Evolutionary conservation across 139 green algal species (phyloP).

Genomic region (Micromonas commoda): DNA sequence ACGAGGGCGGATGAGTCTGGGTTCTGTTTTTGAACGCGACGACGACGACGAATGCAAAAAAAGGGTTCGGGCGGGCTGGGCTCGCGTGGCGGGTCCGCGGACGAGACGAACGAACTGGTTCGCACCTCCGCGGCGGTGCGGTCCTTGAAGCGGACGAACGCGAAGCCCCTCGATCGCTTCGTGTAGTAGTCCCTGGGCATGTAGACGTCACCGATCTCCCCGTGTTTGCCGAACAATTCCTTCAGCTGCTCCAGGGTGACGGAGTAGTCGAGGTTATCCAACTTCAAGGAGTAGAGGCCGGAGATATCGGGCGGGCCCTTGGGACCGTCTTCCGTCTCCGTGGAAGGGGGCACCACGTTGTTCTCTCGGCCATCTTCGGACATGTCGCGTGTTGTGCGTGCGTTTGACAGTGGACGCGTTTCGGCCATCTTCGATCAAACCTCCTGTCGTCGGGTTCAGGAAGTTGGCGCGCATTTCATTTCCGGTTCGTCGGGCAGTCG

Average conservation of each 20-base stretch:
- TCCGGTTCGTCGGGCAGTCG: not conserved
- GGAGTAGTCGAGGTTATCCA: slow-evolving; percentile 6
- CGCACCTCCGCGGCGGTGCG: slow-evolving; percentile 5
- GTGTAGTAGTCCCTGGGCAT: not conserved
- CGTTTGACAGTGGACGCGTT: not conserved
- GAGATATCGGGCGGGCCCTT: slow-evolving; percentile 7
- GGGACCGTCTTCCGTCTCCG: not conserved
- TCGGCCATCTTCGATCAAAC: not conserved
- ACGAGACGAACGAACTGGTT: no score
- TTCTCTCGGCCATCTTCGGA: not conserved
- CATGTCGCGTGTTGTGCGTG: not conserved
- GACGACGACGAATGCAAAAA: no score
- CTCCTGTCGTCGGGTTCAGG: not conserved
- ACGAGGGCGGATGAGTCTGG: not conserved
- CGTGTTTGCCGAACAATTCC: not conserved
- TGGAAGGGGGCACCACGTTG: not conserved
- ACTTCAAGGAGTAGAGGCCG: slow-evolving; percentile 3
- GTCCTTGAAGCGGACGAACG: slow-evolving; percentile 21
- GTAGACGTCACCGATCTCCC: slow-evolving; percentile 28
- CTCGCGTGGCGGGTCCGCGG: no score
- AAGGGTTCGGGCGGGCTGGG: no score
- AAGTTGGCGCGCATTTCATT: no score
- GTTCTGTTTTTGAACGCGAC: no score
- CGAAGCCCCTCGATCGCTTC: not conserved
- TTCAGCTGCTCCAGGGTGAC: not conserved